Conservation (phyloP, 805 yeast genomes). For the Candida ponderosae region DNA sequence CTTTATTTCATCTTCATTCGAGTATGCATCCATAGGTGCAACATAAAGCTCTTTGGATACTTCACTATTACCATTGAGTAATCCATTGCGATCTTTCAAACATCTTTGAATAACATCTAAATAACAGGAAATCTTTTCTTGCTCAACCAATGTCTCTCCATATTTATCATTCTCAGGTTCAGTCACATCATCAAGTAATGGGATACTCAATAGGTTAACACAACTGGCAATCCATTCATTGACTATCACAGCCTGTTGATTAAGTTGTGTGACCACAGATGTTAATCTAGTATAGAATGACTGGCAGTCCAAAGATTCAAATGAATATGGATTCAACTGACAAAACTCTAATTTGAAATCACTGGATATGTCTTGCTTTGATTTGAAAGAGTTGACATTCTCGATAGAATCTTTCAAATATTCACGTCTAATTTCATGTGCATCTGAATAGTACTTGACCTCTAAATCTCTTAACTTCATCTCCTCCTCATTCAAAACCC, state of each 20-base stretch:
- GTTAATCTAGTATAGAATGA: conserved; percentile 9
- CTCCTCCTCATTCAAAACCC: conserved; percentile 20
- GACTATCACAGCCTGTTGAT: conserved; percentile 41
- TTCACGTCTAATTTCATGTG: conserved; percentile 51
- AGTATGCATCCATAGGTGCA: background rate
- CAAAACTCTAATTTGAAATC: background rate
- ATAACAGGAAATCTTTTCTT: conserved; percentile 58
- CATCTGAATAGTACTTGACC: conserved; percentile 44
- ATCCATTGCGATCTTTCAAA: conserved; percentile 34
- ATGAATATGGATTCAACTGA: background rate
- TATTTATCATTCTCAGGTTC: conserved; percentile 55
- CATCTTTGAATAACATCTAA: conserved; percentile 45
- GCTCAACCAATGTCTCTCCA: conserved; percentile 62
- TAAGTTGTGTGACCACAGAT: conserved; percentile 27
- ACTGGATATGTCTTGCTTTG: conserved; percentile 2
- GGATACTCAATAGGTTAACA: conserved; percentile 34
- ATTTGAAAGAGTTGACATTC: conserved; percentile 4
- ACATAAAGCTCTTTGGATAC: background rate
- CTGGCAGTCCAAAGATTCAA: conserved; percentile 6
- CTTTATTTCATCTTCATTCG: conserved; percentile 18
- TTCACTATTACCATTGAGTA: conserved; percentile 23
- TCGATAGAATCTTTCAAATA: conserved; percentile 32
- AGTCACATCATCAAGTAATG: conserved; percentile 40
- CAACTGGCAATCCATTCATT: conserved; percentile 45
- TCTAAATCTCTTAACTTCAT: conserved; percentile 38